Evolutionary conservation across 1,284 basidiomycete genomes (phyloP), one percentile per base, ranked within the genome.

Genomic region (Polyporus tsugae): DNA sequence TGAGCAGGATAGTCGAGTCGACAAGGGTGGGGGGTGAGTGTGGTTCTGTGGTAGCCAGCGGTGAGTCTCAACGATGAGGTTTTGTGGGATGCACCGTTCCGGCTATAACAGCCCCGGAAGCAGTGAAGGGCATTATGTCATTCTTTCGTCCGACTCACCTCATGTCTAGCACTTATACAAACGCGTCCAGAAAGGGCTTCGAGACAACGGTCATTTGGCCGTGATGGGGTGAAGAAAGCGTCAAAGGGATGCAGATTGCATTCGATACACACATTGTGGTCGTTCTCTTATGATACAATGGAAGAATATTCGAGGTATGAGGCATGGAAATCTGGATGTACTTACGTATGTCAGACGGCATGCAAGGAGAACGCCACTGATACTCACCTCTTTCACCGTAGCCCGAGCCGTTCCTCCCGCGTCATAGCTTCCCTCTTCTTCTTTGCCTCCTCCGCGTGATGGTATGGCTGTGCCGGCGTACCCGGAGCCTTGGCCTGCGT

Each of bases 351-450:
- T 55, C 29, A 59, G 57, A 59, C 9, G 35, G 17, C 11, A 38
- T 22, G 39, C 35, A n/a, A n/a, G 25, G 7, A 59, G 35, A 38
- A 36, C 9, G 36, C 33, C 55, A 58, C n/a, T 29, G 19, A 36
- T 3, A 62, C 62, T 65, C 60, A 66, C 49, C 44, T 33, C 49
- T 53, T 62, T 70, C 68, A 74, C 67, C 69, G 71, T 65, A 78
- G 49, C 11, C 82, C 82, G 15, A 84, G 73, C 44, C 82, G 75
- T 70, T 83, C 78, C 10, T 82, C 79, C 59, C 73, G 75, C 22
- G 79, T 75, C 80, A 80, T 76, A 0, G 75, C 79, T 63, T 81
- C 79, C 33, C 79, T 75, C 75, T 78, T 78, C 71, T 75, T 77
- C 73, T 77, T 79, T 33, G 79, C 77, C 63, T 82, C 81, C 57